Percentiles rank a stretch among this genome's conserved stretches.
phyloP scores from a whole-genome alignment of 768 basidiomycete genomes.

The Xerocomellus dryophilus region DNA sequence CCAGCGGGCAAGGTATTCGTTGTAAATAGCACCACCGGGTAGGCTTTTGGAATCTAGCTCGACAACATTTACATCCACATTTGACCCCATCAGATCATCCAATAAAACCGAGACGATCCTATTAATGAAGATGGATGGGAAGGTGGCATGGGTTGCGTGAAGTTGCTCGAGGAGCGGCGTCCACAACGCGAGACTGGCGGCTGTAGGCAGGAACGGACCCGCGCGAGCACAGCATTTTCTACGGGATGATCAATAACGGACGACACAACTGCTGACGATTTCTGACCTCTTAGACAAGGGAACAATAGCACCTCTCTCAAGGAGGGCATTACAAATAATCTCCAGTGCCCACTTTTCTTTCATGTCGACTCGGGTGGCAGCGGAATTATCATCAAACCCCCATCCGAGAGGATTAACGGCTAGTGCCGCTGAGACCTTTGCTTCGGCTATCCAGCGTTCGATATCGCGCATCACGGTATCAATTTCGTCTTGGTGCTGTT shows the following conservation, averaged over 20 bases:
- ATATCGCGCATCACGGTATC: slow-evolving; percentile 53
- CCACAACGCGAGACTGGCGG: slow-evolving; percentile 61
- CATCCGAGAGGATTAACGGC: slow-evolving; percentile 47
- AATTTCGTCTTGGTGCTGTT: slow-evolving; percentile 50
- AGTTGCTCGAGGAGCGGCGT: slow-evolving; percentile 59
- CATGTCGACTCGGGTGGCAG: slow-evolving; percentile 40
- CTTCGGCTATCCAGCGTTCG: slow-evolving; percentile 79
- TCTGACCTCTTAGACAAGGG: slow-evolving; percentile 81
- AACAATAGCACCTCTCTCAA: slow-evolving; percentile 72
- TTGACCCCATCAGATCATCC: slow-evolving; percentile 14
- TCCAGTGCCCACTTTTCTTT: slow-evolving; percentile 71
- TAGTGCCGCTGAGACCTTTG: slow-evolving; percentile 56
- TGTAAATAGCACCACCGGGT: slow-evolving; percentile 44
- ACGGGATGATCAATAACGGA: slow-evolving; percentile 3
- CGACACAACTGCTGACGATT: background rate
- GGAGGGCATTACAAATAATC: slow-evolving; percentile 58
- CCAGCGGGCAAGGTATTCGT: slow-evolving; percentile 68
- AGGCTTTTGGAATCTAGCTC: slow-evolving; percentile 17
- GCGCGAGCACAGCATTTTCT: slow-evolving; percentile 55
- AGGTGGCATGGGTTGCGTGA: slow-evolving; percentile 50
- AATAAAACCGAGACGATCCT: slow-evolving; percentile 41
- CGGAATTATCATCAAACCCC: slow-evolving; percentile 31
- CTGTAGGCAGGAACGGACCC: slow-evolving; percentile 48
- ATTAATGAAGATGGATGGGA: slow-evolving; percentile 48
- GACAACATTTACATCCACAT: slow-evolving; percentile 15